These are phyloP conservation scores for Aureobasidium leucospermi DNA, from an alignment of 2,329 filamentous ascomycete species.

Conservation along the genomic window DNA sequence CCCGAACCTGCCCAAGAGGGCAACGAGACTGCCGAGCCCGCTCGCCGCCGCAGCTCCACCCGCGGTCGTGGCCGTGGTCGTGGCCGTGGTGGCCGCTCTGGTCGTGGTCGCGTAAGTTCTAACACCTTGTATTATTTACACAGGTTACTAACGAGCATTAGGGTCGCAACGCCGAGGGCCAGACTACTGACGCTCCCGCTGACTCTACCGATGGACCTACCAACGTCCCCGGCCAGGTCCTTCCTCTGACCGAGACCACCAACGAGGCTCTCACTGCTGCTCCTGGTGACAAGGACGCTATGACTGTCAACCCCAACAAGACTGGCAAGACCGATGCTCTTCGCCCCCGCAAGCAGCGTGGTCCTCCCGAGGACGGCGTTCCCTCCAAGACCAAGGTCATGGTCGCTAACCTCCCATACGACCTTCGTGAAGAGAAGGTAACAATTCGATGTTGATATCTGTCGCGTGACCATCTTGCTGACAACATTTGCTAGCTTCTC, in stretches of 20 bases:
- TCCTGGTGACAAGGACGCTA: conserved; percentile 41
- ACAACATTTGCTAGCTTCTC: conserved; percentile 61
- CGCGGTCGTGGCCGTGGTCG: conserved; percentile 51
- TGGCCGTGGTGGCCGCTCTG: conserved; percentile 53
- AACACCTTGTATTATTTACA: not conserved
- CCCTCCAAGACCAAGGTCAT: conserved; percentile 99
- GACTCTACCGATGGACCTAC: conserved; percentile 40
- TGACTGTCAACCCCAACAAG: conserved; percentile 32
- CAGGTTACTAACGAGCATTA: not conserved
- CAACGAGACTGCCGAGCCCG: conserved; percentile 66
- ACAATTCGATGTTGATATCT: conserved; percentile 23
- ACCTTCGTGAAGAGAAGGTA: conserved; percentile 96
- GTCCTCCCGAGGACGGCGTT: conserved; percentile 92
- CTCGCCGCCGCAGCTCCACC: conserved; percentile 48
- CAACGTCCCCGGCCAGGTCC: conserved; percentile 45
- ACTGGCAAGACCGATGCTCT: conserved; percentile 39
- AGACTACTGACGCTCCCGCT: conserved; percentile 45
- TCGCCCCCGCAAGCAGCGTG: conserved; percentile 69
- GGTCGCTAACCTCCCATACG: conserved; percentile 98
- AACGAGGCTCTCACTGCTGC: conserved; percentile 50
- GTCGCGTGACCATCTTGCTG: not conserved
- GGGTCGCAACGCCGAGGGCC: conserved; percentile 16
- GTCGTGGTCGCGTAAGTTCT: conserved; percentile 56
- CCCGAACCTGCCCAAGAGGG: conserved; percentile 80
- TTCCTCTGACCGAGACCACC: conserved; percentile 44